These are phyloP conservation scores for Mucor racemosus DNA, from an alignment of 371 early-diverging fungal species.

Conservation along the genomic window DNA sequence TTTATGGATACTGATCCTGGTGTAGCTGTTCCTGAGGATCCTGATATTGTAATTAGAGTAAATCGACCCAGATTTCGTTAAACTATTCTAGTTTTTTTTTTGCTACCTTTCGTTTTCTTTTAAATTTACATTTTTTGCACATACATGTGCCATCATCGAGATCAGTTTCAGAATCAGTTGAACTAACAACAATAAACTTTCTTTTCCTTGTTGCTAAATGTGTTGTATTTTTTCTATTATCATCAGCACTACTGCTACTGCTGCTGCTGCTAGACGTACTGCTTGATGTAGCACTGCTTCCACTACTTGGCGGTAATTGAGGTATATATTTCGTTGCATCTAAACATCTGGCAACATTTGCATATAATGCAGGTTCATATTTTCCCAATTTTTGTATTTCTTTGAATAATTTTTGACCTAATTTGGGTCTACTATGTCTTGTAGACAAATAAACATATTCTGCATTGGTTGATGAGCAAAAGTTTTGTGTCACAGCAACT, in stretches of 20 bases:
- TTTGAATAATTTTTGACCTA: slow-evolving; percentile 60
- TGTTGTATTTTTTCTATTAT: neutral
- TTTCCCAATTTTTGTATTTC: slow-evolving; percentile 51
- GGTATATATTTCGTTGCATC: slow-evolving; percentile 60
- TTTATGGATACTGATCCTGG: neutral
- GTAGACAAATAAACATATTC: slow-evolving; percentile 77
- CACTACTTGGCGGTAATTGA: slow-evolving; percentile 57
- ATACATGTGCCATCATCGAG: slow-evolving; percentile 62
- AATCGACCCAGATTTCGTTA: neutral
- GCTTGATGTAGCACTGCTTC: slow-evolving; percentile 42
- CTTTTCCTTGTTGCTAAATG: slow-evolving; percentile 5
- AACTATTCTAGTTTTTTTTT: neutral
- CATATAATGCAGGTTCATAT: slow-evolving; percentile 45
- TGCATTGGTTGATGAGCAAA: slow-evolving; percentile 74
- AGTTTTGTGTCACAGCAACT: slow-evolving; percentile 85
- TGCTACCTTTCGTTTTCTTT: slow-evolving; percentile 36
- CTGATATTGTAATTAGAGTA: slow-evolving; percentile 3
- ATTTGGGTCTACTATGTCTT: slow-evolving; percentile 71
- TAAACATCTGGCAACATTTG: slow-evolving; percentile 49
- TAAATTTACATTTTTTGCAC: slow-evolving; percentile 66
- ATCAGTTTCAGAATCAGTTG: slow-evolving; percentile 63
- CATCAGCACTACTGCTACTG: slow-evolving; percentile 29
- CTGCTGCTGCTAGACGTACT: slow-evolving; percentile 42
- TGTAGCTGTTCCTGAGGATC: neutral
- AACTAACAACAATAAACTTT: slow-evolving; percentile 39